phyloP scores from a whole-genome alignment of 2,329 filamentous ascomycete species.

The Fusarium bulbicola region DNA sequence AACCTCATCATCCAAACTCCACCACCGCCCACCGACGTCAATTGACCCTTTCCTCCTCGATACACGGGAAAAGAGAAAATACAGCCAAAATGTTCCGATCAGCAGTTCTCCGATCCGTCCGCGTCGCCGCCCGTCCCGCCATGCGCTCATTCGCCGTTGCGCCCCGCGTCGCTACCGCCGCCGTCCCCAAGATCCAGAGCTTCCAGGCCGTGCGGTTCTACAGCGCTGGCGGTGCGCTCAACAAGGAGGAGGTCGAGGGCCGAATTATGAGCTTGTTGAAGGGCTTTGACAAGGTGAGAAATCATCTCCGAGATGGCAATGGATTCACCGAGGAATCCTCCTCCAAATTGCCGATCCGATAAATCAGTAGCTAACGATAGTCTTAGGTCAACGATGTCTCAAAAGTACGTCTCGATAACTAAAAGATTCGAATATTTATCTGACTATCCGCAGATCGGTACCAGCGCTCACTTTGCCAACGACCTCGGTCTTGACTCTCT shows the following conservation, averaged over 20 bases:
- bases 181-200: conserved; percentile 68
- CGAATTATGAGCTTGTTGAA: conserved; percentile 92
- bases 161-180: conserved; percentile 65
- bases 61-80: background rate
- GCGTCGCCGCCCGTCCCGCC: conserved; percentile 61
- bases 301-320: background rate
- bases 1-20: conserved; percentile 26
- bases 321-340: background rate
- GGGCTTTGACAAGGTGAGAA: conserved; percentile 87
- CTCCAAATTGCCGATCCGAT: conserved; percentile 1
- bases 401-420: conserved; percentile 61
- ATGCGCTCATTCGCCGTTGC: conserved; percentile 69
- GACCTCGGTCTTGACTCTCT: conserved; percentile 97
- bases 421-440: background rate
- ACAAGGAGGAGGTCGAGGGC: conserved; percentile 86
- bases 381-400: conserved; percentile 71
- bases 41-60: conserved; percentile 22
- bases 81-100: conserved; percentile 82
- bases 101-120: conserved; percentile 78
- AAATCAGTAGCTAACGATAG: conserved; percentile 42
- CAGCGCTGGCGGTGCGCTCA: conserved; percentile 80
- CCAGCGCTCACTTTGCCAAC: conserved; percentile 90
- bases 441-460: conserved; percentile 72
- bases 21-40: conserved; percentile 19
- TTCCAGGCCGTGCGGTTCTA: conserved; percentile 83